A percentile compares a stretch with the other conserved stretches of the same genome.
Evolutionary conservation across 2,329 filamentous ascomycete species (phyloP).

Genomic region (Arachnomyces sp.): DNA sequence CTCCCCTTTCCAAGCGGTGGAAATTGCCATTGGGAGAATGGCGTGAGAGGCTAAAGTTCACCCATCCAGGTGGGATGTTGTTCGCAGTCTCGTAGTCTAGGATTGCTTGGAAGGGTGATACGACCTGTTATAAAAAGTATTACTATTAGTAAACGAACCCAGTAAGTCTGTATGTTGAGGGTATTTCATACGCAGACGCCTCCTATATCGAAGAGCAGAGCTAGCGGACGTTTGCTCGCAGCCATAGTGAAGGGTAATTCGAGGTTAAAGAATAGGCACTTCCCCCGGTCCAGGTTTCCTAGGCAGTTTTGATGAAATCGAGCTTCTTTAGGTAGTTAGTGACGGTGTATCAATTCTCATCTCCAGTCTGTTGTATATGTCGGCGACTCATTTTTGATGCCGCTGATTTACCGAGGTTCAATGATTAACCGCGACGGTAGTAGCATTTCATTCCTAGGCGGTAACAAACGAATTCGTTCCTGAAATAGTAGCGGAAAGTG

Average conservation of each 20-base stretch:
- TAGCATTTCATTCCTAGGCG: background rate
- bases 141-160: background rate
- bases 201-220: constrained; percentile 88
- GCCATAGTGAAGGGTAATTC: constrained; percentile 27
- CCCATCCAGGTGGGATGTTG: constrained; percentile 76
- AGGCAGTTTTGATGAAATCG: background rate
- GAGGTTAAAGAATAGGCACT: background rate
- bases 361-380: too few relatives aligned
- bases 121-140: constrained; percentile 50
- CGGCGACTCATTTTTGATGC: too few relatives aligned
- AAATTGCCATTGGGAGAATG: constrained; percentile 73
- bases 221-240: constrained; percentile 52
- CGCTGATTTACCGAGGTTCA: too few relatives aligned
- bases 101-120: constrained; percentile 88
- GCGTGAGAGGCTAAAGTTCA: constrained; percentile 81
- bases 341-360: too few relatives aligned
- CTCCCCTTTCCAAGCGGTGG: constrained; percentile 81
- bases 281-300: background rate
- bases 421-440: too few relatives aligned
- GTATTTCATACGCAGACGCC: constrained; percentile 77
- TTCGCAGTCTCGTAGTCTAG: constrained; percentile 76
- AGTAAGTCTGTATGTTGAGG: background rate
- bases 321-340: background rate
- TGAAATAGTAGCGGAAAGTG: too few relatives aligned
- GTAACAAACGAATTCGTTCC: too few relatives aligned